Percentiles rank a stretch among this genome's conserved stretches.
Evolutionary conservation across 2,329 filamentous ascomycete species (phyloP).

Genomic region (Trichoderma polysporum): DNA sequence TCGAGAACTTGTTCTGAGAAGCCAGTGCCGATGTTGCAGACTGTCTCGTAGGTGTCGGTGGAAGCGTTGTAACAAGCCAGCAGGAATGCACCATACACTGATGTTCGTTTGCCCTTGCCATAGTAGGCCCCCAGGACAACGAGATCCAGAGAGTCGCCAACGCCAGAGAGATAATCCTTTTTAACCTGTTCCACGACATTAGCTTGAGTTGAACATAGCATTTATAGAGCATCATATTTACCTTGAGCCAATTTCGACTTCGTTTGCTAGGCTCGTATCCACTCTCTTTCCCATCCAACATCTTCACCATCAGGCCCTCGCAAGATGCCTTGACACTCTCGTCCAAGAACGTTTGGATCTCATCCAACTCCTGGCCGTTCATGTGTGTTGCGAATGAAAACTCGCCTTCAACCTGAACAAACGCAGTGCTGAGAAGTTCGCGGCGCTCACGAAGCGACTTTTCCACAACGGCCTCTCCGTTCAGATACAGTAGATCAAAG

Average conservation of each 20-base stretch:
- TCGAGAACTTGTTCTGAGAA: constrained; percentile 96
- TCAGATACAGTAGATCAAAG: constrained; percentile 90
- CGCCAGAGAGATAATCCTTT: constrained; percentile 92
- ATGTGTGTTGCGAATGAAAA: constrained; percentile 87
- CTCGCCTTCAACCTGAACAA: constrained; percentile 79
- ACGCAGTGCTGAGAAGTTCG: constrained; percentile 69
- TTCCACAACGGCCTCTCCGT: constrained; percentile 85
- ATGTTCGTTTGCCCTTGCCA: constrained; percentile 93
- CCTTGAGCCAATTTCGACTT: constrained; percentile 97
- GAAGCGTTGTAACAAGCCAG: constrained; percentile 87
- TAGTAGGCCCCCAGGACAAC: constrained; percentile 94
- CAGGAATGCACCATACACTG: constrained; percentile 92
- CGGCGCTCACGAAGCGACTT: constrained; percentile 83
- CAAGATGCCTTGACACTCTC: constrained; percentile 95
- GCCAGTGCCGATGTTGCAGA: constrained; percentile 98
- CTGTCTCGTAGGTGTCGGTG: constrained; percentile 83
- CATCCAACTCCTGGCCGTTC: constrained; percentile 84
- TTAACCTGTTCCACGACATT: constrained; percentile 65
- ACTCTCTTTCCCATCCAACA: constrained; percentile 90
- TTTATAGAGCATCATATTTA: constrained; percentile 37
- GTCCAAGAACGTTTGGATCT: constrained; percentile 89
- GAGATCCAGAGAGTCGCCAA: constrained; percentile 93
- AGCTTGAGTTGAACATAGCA: neutral
- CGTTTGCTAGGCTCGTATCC: constrained; percentile 95
- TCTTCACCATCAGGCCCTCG: constrained; percentile 98